A percentile compares a stretch with the other conserved stretches of the same genome.
phyloP scores from a whole-genome alignment of 805 yeast genomes.

The Metschnikowia orientalis region DNA sequence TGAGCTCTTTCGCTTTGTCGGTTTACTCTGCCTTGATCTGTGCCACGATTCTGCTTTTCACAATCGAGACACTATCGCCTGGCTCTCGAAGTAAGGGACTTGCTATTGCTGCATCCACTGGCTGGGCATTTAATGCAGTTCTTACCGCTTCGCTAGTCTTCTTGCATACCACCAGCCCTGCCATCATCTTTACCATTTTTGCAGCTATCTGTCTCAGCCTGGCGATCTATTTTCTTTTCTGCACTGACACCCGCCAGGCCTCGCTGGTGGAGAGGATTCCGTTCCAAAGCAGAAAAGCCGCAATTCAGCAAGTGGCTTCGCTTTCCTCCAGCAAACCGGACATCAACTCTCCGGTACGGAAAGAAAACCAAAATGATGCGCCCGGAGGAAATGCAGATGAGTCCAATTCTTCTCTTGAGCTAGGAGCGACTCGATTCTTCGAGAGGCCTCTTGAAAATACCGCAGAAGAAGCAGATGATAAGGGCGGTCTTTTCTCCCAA shows the following conservation, averaged over 20 bases:
- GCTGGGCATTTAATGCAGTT: constrained; percentile 4
- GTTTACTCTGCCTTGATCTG: constrained; percentile 44
- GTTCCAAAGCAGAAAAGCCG: too few species aligned
- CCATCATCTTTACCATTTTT: background rate
- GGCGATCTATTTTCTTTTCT: background rate
- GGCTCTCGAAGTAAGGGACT: constrained; percentile 32
- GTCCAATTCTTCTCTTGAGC: too few species aligned
- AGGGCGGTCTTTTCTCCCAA: too few species aligned
- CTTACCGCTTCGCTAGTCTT: background rate
- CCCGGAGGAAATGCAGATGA: too few species aligned
- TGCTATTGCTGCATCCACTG: constrained; percentile 11
- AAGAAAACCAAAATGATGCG: too few species aligned
- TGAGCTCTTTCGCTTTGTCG: constrained; percentile 43
- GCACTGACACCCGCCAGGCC: background rate
- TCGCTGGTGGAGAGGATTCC: constrained; percentile 2
- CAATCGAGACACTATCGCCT: constrained; percentile 46
- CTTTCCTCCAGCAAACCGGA: too few species aligned
- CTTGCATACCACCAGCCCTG: background rate
- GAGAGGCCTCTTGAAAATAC: too few species aligned
- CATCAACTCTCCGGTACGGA: too few species aligned
- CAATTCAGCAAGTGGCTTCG: too few species aligned
- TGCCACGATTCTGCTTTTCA: constrained; percentile 47
- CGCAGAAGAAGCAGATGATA: too few species aligned
- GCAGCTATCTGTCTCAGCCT: background rate
- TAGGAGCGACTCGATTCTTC: too few species aligned